Percentiles rank a stretch among this genome's conserved stretches.
These are phyloP conservation scores for Geranomyces michiganensis DNA, from an alignment of 192 early-diverging fungal species.

Conservation along the genomic window DNA sequence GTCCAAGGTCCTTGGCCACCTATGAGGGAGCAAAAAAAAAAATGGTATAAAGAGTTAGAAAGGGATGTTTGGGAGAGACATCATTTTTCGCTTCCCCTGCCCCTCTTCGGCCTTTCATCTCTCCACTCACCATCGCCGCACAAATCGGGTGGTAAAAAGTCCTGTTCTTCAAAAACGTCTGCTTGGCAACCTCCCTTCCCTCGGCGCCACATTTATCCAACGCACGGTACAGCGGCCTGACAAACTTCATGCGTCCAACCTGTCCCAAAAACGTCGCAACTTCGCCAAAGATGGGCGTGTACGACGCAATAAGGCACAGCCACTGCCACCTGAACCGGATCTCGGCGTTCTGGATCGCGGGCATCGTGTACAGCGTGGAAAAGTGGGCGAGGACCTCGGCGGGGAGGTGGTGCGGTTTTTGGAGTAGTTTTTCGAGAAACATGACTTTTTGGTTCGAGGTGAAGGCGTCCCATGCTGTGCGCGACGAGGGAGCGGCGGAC, in stretches of 20 bases:
- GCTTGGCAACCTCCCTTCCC: constrained; percentile 71
- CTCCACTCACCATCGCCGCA: constrained; percentile 66
- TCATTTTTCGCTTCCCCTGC: not conserved
- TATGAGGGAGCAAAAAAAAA: not conserved
- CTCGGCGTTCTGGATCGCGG: constrained; percentile 77
- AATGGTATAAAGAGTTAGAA: not conserved
- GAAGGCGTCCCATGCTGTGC: constrained; percentile 66
- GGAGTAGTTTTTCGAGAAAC: constrained; percentile 77
- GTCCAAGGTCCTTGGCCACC: constrained; percentile 21
- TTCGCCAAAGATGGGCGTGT: constrained; percentile 73
- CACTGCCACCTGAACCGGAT: constrained; percentile 86
- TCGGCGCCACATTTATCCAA: constrained; percentile 62
- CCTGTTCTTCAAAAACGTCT: constrained; percentile 77
- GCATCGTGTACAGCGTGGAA: constrained; percentile 74
- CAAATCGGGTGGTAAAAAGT: constrained; percentile 95
- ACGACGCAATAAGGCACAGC: constrained; percentile 75
- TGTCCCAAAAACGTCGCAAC: constrained; percentile 81
- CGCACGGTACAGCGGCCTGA: constrained; percentile 75
- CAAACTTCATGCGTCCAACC: constrained; percentile 95
- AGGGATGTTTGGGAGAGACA: too few relatives aligned
- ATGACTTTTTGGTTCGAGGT: constrained; percentile 80
- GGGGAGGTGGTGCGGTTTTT: constrained; percentile 60
- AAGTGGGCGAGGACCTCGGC: constrained; percentile 64
- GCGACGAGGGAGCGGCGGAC: too few relatives aligned
- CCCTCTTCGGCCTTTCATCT: constrained; percentile 50